phyloP scores from a whole-genome alignment of 1,284 basidiomycete species.

The Microbotryum scabiosae region DNA sequence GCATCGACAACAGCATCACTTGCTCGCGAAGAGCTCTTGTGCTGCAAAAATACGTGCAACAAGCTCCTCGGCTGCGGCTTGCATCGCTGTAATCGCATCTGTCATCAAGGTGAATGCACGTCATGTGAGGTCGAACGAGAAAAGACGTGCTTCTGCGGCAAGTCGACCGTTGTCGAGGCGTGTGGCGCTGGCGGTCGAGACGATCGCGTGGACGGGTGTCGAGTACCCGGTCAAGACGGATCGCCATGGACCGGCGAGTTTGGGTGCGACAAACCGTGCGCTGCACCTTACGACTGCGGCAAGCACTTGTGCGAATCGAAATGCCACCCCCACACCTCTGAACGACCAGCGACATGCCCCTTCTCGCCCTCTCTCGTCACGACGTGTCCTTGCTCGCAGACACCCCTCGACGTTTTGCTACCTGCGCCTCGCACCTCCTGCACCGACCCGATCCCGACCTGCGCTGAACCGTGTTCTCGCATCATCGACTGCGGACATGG shows the following conservation, averaged over 20 bases:
- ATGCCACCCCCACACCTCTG: constrained; percentile 60
- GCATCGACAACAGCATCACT: not conserved
- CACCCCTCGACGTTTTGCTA: constrained; percentile 45
- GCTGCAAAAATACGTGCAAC: constrained; percentile 14
- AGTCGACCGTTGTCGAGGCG: constrained; percentile 2
- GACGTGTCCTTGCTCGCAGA: constrained; percentile 72
- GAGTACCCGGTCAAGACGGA: constrained; percentile 29
- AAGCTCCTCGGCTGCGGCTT: constrained; percentile 26
- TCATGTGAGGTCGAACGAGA: constrained; percentile 23
- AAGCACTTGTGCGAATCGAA: constrained; percentile 40
- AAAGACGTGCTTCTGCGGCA: constrained; percentile 35
- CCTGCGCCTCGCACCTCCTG: constrained; percentile 53
- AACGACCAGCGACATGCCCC: constrained; percentile 55
- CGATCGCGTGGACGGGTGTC: constrained; percentile 20
- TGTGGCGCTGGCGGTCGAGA: constrained; percentile 18
- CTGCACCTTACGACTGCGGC: constrained; percentile 58
- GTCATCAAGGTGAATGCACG: constrained; percentile 32
- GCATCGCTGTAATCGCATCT: constrained; percentile 27
- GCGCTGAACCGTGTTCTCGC: constrained; percentile 59
- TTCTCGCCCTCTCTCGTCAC: constrained; percentile 58
- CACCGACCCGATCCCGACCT: constrained; percentile 68
- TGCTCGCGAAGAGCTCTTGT: constrained; percentile 7
- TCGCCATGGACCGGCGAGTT: constrained; percentile 61
- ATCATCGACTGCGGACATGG: constrained; percentile 56
- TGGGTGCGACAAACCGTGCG: constrained; percentile 56